These are phyloP conservation scores for Novakomyces olei DNA, from an alignment of 805 yeast species.

Conservation along the genomic window DNA sequence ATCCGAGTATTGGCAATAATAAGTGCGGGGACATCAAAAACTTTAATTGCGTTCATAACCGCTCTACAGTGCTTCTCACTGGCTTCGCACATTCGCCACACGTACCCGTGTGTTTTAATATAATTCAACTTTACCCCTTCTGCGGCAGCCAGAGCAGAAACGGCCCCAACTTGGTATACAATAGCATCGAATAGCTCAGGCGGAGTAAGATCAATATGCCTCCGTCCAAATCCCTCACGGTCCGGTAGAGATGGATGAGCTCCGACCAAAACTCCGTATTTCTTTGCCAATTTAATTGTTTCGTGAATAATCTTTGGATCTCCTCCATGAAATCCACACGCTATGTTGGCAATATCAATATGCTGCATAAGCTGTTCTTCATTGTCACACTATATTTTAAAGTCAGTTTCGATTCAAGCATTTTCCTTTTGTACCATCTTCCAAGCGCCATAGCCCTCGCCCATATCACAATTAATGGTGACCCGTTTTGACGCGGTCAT, in stretches of 20 bases:
- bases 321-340: conserved; percentile 25
- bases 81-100: conserved; percentile 2
- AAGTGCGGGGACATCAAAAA: conserved; percentile 5
- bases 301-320: conserved; percentile 19
- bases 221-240: conserved; percentile 21
- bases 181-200: conserved; percentile 19
- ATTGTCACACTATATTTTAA: too few relatives aligned
- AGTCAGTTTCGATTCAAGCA: too few relatives aligned
- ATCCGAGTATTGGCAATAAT: conserved; percentile 6
- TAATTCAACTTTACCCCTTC: conserved; percentile 17
- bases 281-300: conserved; percentile 18
- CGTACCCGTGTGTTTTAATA: conserved; percentile 6
- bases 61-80: conserved; percentile 5
- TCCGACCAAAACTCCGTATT: conserved; percentile 18
- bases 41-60: conserved; percentile 3
- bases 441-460: conserved; percentile 14
- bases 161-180: conserved; percentile 21
- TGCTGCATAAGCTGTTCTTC: conserved; percentile 19
- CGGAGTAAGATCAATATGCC: conserved; percentile 17
- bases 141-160: conserved; percentile 18
- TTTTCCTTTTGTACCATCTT: too few relatives aligned
- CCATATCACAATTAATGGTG: conserved; percentile 13
- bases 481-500: too few relatives aligned
- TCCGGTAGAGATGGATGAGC: conserved; percentile 23
- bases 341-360: conserved; percentile 21